These are phyloP conservation scores for Ophiocordyceps robertsii DNA, from an alignment of 2,329 filamentous ascomycete species.

Conservation along the genomic window DNA sequence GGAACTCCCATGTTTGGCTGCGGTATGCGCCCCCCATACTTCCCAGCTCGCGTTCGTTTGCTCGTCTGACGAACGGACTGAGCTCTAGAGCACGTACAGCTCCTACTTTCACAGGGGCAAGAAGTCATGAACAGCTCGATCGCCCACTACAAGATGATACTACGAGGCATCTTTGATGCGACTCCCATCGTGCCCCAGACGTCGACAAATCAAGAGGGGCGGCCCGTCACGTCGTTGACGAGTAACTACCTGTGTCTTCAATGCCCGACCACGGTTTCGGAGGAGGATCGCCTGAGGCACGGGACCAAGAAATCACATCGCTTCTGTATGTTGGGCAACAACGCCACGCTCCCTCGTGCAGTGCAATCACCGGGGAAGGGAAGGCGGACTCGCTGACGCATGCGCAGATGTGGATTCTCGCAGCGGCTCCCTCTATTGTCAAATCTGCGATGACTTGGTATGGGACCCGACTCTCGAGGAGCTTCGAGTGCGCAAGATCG, in stretches of 20 bases:
- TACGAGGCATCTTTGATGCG: slow-evolving; percentile 57
- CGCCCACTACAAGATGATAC: slow-evolving; percentile 57
- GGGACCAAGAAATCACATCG: slow-evolving; percentile 56
- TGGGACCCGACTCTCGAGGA: slow-evolving; percentile 74
- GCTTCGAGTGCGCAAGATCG: slow-evolving; percentile 56
- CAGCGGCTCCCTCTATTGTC: slow-evolving; percentile 63
- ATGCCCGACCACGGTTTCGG: slow-evolving; percentile 55
- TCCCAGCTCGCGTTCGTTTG: background rate
- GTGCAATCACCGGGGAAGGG: background rate
- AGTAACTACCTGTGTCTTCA: slow-evolving; percentile 62
- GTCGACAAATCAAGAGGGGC: slow-evolving; percentile 42
- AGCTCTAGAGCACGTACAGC: slow-evolving; percentile 54
- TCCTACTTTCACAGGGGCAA: slow-evolving; percentile 46
- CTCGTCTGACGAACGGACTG: slow-evolving; percentile 6
- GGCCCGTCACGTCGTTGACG: slow-evolving; percentile 46
- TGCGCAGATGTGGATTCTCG: slow-evolving; percentile 60
- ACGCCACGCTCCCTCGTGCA: background rate
- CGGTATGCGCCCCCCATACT: slow-evolving; percentile 29
- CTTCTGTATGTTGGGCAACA: slow-evolving; percentile 46
- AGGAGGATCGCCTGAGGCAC: slow-evolving; percentile 53
- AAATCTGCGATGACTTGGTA: slow-evolving; percentile 70
- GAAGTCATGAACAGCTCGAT: slow-evolving; percentile 56
- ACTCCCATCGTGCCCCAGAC: slow-evolving; percentile 53
- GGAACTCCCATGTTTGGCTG: slow-evolving; percentile 51
- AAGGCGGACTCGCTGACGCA: slow-evolving; percentile 11